phyloP scores from a whole-genome alignment of 2,329 filamentous ascomycete genomes.

The Akanthomyces lecanii region DNA sequence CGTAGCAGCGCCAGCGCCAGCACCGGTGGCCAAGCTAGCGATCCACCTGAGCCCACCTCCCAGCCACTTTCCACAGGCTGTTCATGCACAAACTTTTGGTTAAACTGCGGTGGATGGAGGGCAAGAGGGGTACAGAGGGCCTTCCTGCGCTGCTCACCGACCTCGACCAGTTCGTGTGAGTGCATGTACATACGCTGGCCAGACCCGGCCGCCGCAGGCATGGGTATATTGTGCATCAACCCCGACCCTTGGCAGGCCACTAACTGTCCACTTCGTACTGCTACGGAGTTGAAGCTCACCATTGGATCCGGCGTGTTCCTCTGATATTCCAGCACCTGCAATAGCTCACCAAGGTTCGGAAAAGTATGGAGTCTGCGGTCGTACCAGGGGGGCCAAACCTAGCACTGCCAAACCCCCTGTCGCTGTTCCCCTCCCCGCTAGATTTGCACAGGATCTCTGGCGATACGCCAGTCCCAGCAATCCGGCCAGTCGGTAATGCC shows the following conservation, averaged over 20 bases:
- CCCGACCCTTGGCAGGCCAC: conserved; percentile 6
- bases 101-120: conserved; percentile 1
- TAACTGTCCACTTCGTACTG: not conserved
- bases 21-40: conserved; percentile 8
- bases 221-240: conserved; percentile 8
- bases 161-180: conserved; percentile 13
- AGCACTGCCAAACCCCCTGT: conserved; percentile 4
- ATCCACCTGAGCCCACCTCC: conserved; percentile 16
- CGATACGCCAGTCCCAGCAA: conserved; percentile 17
- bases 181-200: not conserved
- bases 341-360: not conserved
- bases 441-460: conserved; percentile 17
- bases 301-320: conserved; percentile 5
- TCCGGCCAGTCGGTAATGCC: conserved; percentile 14
- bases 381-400: conserved; percentile 1
- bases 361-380: conserved; percentile 7
- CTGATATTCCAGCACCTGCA: conserved; percentile 1
- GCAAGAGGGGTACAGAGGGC: conserved; percentile 1
- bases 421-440: conserved; percentile 6
- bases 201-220: conserved; percentile 12
- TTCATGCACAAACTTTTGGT: conserved; percentile 16
- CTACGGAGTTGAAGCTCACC: not conserved
- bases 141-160: conserved; percentile 8
- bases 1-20: conserved; percentile 3
- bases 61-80: conserved; percentile 14